phyloP scores from a whole-genome alignment of 768 basidiomycete species.

The Sarcodon aspratus region DNA sequence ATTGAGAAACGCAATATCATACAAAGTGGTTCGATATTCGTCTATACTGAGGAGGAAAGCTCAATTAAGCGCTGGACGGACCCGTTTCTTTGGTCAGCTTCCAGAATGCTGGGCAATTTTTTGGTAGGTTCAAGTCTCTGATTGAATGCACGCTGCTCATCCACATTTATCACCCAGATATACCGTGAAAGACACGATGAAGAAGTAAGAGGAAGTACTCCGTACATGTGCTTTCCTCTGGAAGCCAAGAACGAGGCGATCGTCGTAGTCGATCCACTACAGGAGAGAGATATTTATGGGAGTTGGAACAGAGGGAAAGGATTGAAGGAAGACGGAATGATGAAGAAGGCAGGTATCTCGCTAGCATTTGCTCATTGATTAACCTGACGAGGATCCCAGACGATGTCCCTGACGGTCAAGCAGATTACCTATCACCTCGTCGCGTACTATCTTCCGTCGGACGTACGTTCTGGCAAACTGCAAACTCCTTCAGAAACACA shows the following conservation, averaged over 20 bases:
- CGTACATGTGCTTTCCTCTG: constrained; percentile 7
- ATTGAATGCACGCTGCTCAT: neutral
- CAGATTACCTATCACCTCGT: constrained; percentile 9
- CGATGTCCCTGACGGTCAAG: constrained; percentile 8
- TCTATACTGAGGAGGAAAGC: constrained; percentile 12
- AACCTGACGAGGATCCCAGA: neutral
- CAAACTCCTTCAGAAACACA: constrained; percentile 7
- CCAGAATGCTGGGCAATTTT: constrained; percentile 11
- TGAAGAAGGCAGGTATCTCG: constrained; percentile 9
- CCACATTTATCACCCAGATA: constrained; percentile 3
- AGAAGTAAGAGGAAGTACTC: constrained; percentile 1
- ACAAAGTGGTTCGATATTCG: constrained; percentile 9
- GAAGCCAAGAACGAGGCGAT: neutral
- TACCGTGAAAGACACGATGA: constrained; percentile 10
- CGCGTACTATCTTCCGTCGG: constrained; percentile 9
- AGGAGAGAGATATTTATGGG: constrained; percentile 9
- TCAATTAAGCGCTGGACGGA: constrained; percentile 13
- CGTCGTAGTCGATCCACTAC: constrained; percentile 4
- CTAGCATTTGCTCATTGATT: neutral
- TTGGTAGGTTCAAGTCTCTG: constrained; percentile 1
- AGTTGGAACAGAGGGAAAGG: constrained; percentile 11
- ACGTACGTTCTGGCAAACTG: constrained; percentile 6
- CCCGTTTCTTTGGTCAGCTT: constrained; percentile 10
- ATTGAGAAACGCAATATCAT: constrained; percentile 10
- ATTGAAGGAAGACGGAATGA: constrained; percentile 10